Evolutionary conservation across 768 basidiomycete species (phyloP), one percentile per base, ranked within the genome.

Genomic region (Leccinum imitatum): DNA sequence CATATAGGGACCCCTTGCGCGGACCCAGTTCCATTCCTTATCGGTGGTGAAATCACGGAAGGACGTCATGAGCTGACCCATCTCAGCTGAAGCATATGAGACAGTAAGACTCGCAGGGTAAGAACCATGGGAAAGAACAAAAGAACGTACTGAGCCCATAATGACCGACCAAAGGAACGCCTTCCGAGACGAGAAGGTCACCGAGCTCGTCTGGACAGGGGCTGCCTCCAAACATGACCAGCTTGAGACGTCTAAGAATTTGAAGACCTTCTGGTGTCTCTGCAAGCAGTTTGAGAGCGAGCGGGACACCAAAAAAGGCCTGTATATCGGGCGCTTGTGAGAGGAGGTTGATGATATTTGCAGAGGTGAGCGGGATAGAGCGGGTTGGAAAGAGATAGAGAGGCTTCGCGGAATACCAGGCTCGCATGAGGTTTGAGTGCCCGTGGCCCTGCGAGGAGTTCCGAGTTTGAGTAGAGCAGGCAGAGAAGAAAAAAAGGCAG

Each of bases 11-110:
- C 70, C 67, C 31, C 69, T 72, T n/a, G 71, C 63, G 27, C 80
- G 77, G 47, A 80, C 66, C 79, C 80, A 85, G 63, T 81, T 83
- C 84, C 84, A 86, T 11, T 61, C 78, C 67, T 84, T 84, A 73
- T 86, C 84, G 4, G 63, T 73, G 5, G 68, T 69, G 57, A 79
- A 82, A 59, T 82, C 75, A 35, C 82, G 79, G 53, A 76, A 73
- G 13, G 82, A 83, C 53, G 78, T 81, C 69, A 82, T 74, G 17
- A 83, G 67, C 9, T 70, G 69, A 47, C 77, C 79, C 52, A 76
- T 76, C 66, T 79, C 60, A 4, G 59, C 68, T 64, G 25, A 33
- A 23, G 27, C 19, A 14, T 8, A 35, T 31, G 2, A 2, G 8
- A 31, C 10, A 23, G 17, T 60, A 14, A 63, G 37, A 48, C 5